Evolutionary conservation across 176 grass and related monocot species (phyloP).

Genomic region (Hyparrhenia diplandra): DNA sequence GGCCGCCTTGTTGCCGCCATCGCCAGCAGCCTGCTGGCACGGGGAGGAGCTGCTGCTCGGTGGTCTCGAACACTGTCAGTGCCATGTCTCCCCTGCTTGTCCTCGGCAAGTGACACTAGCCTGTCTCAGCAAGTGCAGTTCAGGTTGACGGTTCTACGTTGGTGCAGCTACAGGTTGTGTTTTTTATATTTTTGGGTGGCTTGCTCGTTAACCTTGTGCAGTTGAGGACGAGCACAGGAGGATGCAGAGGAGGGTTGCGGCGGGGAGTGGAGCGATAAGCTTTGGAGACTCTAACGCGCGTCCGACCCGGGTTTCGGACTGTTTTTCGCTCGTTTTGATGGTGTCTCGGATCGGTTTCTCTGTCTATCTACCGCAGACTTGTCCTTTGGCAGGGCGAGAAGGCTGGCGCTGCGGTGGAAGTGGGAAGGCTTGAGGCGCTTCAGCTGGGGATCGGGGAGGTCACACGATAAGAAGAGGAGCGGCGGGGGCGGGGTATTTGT

Average conservation of each 20-base stretch:
- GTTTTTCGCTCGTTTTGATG: neutral
- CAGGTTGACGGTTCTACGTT: neutral
- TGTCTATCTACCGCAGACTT: neutral
- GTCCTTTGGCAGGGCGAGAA: neutral
- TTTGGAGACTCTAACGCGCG: conserved; percentile 21
- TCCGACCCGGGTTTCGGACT: neutral
- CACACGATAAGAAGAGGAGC: conserved; percentile 33
- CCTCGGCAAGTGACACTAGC: neutral
- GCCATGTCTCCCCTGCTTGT: conserved; percentile 26
- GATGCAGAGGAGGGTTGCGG: neutral
- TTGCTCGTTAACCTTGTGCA: neutral
- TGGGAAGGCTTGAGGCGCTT: neutral
- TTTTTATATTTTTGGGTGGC: neutral
- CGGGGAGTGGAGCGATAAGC: conserved; percentile 19
- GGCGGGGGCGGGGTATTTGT: conserved; percentile 50
- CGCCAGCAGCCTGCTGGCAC: conserved; percentile 21
- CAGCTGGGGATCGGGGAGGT: neutral
- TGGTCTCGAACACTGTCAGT: conserved; percentile 44
- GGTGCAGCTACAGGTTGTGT: conserved; percentile 1
- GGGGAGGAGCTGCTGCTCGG: conserved; percentile 36
- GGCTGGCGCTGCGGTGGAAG: neutral
- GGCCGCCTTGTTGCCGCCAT: neutral
- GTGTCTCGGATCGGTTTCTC: neutral
- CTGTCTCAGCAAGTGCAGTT: conserved; percentile 17
- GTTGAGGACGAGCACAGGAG: neutral